Base-by-base conservation (phyloP, 192 early-diverging fungal species). In the Coemansia sp. region DNA sequence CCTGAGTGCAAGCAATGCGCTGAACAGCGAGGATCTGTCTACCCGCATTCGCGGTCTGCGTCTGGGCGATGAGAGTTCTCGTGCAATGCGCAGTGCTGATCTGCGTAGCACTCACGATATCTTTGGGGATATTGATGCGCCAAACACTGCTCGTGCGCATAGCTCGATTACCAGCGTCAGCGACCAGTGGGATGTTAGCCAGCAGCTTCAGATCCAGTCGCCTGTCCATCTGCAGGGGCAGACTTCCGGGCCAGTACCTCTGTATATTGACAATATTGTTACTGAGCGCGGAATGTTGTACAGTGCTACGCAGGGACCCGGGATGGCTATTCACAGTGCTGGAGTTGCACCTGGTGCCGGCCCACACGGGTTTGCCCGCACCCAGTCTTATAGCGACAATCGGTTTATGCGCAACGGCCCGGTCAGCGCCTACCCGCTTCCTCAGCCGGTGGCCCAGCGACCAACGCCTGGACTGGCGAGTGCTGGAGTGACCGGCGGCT, bases 361-460 rank as follows among this genome's bases (percentile, higher is more conserved):
- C 81, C 47, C 80, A 76, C 36, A 81, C 70, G 47, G 78, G 65
- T 87, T 81, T 43, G 91, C 90, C 67, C 87, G 85, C 75, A 88
- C 81, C 72, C 90, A 88, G 72, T 96, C 89, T 80, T 86, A 93
- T 60, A 90, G 80, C 17, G 88, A 82, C 58, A 99, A 62, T 28
- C 41, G 21, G 31, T 75, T 68, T 15, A 16, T 61, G 16, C 71
- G 71, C 48, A 58, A 66, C 7, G 70, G 63, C 2, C 58, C 71
- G 10, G 56, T 62, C 5, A 75, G 71, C 57, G 71, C 71, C 5
- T 75, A 75, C 18, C 65, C 71, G 11, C 32, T 75, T 52, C 71
- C 71, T 10, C 71, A 75, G 57, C 71, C 71, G 11, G 57, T 75
- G 40, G 71, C 71, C 21, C 71, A 68, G 58, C 56, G 61, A 49